A percentile compares a stretch with the other conserved stretches of the same genome.
phyloP scores from a whole-genome alignment of 495 filamentous ascomycete genomes.

The Aspergillus saccharolyticus region DNA sequence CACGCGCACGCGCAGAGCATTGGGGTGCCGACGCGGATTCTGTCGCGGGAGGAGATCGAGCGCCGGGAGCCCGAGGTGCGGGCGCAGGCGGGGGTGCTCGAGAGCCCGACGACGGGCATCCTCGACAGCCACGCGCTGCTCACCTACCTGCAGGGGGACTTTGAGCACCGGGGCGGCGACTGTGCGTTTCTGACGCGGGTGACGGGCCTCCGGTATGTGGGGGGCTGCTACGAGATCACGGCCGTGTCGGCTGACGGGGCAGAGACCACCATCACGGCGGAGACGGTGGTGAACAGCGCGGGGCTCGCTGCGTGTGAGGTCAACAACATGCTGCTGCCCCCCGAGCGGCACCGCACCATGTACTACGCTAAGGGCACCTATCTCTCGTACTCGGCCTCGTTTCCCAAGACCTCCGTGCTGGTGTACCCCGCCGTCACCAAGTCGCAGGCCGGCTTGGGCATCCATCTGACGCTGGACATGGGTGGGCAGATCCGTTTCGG shows the following conservation, averaged over 20 bases:
- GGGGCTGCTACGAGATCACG: slow-evolving; percentile 51
- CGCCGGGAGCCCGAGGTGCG: slow-evolving; percentile 68
- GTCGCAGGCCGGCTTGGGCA: slow-evolving; percentile 80
- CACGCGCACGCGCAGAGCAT: slow-evolving; percentile 62
- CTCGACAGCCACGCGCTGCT: slow-evolving; percentile 83
- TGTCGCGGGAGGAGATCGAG: slow-evolving; percentile 55
- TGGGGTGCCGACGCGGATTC: slow-evolving; percentile 67
- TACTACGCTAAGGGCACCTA: slow-evolving; percentile 95
- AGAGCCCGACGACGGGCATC: slow-evolving; percentile 82
- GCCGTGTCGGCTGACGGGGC: slow-evolving; percentile 36
- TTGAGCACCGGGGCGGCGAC: slow-evolving; percentile 73
- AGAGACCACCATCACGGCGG: slow-evolving; percentile 57
- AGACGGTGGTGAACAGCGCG: slow-evolving; percentile 78
- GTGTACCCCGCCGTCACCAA: slow-evolving; percentile 82
- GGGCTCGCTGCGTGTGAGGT: slow-evolving; percentile 72
- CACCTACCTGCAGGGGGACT: slow-evolving; percentile 68
- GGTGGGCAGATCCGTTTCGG: slow-evolving; percentile 84
- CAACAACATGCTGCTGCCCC: slow-evolving; percentile 76
- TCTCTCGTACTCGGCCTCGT: slow-evolving; percentile 70
- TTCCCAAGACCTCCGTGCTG: slow-evolving; percentile 64
- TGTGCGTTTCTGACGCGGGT: slow-evolving; percentile 63
- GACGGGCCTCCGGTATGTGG: slow-evolving; percentile 49
- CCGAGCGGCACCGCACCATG: slow-evolving; percentile 49
- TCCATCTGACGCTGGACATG: slow-evolving; percentile 90
- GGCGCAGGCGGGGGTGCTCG: slow-evolving; percentile 66